Evolutionary conservation across 2,329 filamentous ascomycete species (phyloP).

Genomic region (Ophiocordyceps australis): DNA sequence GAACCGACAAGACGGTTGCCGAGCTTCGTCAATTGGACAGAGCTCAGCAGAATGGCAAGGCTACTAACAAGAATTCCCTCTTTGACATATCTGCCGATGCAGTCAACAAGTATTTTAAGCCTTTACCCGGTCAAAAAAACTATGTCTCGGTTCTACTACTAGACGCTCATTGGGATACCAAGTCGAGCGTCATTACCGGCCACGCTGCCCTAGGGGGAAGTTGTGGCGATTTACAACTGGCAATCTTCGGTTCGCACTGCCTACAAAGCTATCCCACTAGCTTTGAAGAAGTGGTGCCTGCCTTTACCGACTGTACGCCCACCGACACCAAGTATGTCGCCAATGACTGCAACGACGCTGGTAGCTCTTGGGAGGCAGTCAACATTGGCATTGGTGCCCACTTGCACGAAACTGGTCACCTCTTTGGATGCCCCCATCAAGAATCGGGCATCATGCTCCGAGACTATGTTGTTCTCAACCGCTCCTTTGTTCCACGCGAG

Average conservation of each 20-base stretch:
- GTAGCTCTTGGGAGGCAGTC: constrained; percentile 88
- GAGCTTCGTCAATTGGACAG: constrained; percentile 65
- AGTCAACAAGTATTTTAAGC: constrained; percentile 59
- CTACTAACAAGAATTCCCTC: constrained; percentile 52
- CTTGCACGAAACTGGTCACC: constrained; percentile 75
- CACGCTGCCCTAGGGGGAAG: constrained; percentile 72
- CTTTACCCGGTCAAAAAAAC: constrained; percentile 58
- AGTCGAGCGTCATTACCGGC: constrained; percentile 50
- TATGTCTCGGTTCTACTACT: constrained; percentile 79
- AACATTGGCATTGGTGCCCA: constrained; percentile 90
- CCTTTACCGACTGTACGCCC: constrained; percentile 78
- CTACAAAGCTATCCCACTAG: constrained; percentile 80
- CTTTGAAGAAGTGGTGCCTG: constrained; percentile 77
- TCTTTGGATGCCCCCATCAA: constrained; percentile 81
- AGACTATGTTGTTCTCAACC: constrained; percentile 71
- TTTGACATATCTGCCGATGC: constrained; percentile 64
- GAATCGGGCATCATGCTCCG: constrained; percentile 83
- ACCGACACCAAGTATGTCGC: constrained; percentile 67
- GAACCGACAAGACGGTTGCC: constrained; percentile 64
- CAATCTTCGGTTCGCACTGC: constrained; percentile 82
- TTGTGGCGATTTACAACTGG: constrained; percentile 58
- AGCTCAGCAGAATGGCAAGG: constrained; percentile 59
- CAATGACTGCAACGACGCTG: constrained; percentile 74
- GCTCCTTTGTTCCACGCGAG: constrained; percentile 66
- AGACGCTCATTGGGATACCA: constrained; percentile 74